Conservation (phyloP, 2,329 filamentous ascomycete species). For the Dactylellina parvicollis region DNA sequence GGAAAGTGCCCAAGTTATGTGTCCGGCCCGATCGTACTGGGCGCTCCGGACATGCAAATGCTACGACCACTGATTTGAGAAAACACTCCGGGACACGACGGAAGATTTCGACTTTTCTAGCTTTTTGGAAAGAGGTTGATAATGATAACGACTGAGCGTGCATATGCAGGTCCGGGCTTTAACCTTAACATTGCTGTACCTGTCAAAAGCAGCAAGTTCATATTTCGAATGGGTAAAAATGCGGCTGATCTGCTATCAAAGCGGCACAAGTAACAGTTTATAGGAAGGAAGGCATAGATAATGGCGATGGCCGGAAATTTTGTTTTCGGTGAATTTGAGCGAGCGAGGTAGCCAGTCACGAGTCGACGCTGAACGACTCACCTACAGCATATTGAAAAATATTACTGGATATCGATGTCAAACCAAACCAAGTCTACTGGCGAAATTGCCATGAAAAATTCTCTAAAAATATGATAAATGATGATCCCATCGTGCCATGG, state of each 20-base stretch:
- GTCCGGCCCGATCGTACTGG: conserved; percentile 19
- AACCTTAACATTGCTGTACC: conserved; percentile 18
- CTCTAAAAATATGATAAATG: too few species aligned
- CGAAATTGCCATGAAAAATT: too few species aligned
- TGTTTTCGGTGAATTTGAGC: not conserved
- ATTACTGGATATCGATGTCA: too few species aligned
- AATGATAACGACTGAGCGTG: conserved; percentile 9
- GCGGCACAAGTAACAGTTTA: not conserved
- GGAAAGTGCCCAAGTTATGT: conserved; percentile 30
- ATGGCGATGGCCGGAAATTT: conserved; percentile 10
- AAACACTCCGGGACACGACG: conserved; percentile 6
- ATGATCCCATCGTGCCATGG: too few species aligned
- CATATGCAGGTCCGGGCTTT: conserved; percentile 25
- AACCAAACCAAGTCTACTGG: too few species aligned
- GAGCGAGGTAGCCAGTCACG: not conserved
- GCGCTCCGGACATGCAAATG: not conserved
- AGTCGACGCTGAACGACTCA: too few species aligned
- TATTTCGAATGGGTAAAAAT: not conserved
- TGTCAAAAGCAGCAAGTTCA: conserved; percentile 17
- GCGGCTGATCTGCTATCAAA: conserved; percentile 10
- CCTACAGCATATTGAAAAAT: too few species aligned
- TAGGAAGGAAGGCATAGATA: not conserved
- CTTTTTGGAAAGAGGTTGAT: conserved; percentile 6
- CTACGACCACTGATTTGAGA: not conserved
- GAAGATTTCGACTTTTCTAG: not conserved